A percentile compares a stretch with the other conserved stretches of the same genome.
Conservation (phyloP, 768 basidiomycete species). For the Hemileccinum impolitum region DNA sequence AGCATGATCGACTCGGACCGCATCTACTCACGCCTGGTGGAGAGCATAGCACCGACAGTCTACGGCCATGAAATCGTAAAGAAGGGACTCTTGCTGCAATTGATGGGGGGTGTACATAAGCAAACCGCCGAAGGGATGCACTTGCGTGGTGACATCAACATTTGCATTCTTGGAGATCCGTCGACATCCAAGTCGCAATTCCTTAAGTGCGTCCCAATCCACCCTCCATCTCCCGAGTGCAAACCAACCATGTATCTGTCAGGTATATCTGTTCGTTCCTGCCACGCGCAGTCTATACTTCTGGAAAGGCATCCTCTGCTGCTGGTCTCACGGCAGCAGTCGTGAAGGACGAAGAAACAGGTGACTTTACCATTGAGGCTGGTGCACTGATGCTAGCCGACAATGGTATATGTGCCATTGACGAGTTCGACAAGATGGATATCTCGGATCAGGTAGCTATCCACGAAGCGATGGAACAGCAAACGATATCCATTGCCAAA, state of each 20-base stretch:
- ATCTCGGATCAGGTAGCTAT: constrained; percentile 98
- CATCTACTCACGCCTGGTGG: constrained; percentile 91
- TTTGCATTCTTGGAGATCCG: constrained; percentile 97
- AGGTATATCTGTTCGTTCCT: constrained; percentile 98
- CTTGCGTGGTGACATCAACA: constrained; percentile 97
- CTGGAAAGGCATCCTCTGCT: constrained; percentile 98
- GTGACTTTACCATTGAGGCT: constrained; percentile 99
- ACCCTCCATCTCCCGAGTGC: background rate
- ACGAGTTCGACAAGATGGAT: constrained; percentile 99
- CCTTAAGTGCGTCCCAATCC: constrained; percentile 69
- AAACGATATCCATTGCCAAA: constrained; percentile 98
- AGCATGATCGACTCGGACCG: constrained; percentile 93
- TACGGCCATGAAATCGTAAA: constrained; percentile 99
- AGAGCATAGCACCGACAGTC: constrained; percentile 95
- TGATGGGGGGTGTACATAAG: constrained; percentile 99
- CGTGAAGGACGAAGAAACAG: constrained; percentile 97
- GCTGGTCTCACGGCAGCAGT: constrained; percentile 99
- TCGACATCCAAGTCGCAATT: constrained; percentile 99
- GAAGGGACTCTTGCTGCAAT: constrained; percentile 91
- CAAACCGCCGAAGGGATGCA: constrained; percentile 95
- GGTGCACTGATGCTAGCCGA: constrained; percentile 99
- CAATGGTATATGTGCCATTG: constrained; percentile 99
- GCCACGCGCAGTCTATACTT: constrained; percentile 96
- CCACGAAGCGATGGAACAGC: constrained; percentile 99
- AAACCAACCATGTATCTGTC: background rate